Evolutionary conservation across 345 rosid species (phyloP).

Genomic region (Barbarea vulgaris): DNA sequence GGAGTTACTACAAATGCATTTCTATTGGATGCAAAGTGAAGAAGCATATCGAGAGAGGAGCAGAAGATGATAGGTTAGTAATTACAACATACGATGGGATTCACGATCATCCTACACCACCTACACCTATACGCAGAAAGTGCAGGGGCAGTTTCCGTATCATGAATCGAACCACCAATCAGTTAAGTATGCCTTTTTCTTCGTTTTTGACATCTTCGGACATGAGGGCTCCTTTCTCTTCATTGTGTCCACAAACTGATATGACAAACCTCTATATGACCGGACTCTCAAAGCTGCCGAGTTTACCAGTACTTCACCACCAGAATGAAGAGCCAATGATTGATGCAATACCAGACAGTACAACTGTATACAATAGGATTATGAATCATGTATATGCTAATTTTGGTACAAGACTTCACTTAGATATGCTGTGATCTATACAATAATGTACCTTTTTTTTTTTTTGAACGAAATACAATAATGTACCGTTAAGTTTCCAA

Average conservation of each 20-base stretch:
- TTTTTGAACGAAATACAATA: too few species aligned
- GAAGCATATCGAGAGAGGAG: background rate
- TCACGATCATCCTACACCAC: background rate
- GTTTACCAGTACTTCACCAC: background rate
- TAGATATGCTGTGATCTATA: background rate
- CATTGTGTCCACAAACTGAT: background rate
- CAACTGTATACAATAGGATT: background rate
- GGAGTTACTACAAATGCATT: background rate
- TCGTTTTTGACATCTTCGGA: background rate
- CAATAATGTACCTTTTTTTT: too few species aligned
- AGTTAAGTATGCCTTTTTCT: background rate
- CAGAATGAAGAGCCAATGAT: background rate
- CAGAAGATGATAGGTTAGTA: background rate
- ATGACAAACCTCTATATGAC: background rate
- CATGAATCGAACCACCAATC: background rate
- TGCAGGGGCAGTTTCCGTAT: background rate
- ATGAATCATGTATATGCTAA: background rate
- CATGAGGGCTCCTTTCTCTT: background rate
- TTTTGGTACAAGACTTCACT: background rate
- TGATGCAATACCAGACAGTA: background rate
- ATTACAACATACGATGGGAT: background rate
- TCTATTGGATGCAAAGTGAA: background rate
- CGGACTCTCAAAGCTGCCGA: background rate
- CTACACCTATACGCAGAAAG: background rate
- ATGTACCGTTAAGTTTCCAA: too few species aligned